Conservation (phyloP, 352 stramenopile genomes). For the Globisporangium recalcitrans region DNA sequence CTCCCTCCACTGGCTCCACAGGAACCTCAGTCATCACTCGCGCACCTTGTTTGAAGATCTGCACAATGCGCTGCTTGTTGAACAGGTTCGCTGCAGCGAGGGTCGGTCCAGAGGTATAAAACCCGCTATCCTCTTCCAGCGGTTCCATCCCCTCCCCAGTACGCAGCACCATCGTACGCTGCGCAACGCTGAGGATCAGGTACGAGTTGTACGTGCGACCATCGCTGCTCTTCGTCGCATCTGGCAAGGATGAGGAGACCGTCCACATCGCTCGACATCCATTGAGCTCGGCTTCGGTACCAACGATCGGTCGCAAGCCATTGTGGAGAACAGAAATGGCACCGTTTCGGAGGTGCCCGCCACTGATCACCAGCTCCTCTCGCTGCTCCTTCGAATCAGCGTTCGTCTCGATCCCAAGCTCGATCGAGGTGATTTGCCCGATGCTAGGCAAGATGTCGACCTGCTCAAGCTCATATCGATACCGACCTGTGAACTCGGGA, state of each 20-base stretch:
- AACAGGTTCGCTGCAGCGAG: conserved; percentile 78
- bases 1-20: conserved; percentile 13
- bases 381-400: conserved; percentile 71
- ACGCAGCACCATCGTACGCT: conserved; percentile 80
- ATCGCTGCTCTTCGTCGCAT: conserved; percentile 39
- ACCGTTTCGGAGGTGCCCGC: conserved; percentile 52
- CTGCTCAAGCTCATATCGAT: conserved; percentile 48
- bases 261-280: conserved; percentile 86
- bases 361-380: conserved; percentile 76
- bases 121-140: conserved; percentile 76
- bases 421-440: conserved; percentile 79
- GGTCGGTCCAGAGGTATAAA: conserved; percentile 79
- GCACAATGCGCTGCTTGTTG: conserved; percentile 74
- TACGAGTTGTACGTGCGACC: conserved; percentile 68
- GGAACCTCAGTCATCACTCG: conserved; percentile 78
- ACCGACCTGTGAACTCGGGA: conserved; percentile 17
- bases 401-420: conserved; percentile 71
- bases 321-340: conserved; percentile 77
- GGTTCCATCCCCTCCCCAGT: conserved; percentile 83
- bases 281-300: conserved; percentile 73
- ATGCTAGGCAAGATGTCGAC: conserved; percentile 70
- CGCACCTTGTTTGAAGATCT: conserved; percentile 82
- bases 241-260: conserved; percentile 60
- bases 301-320: conserved; percentile 77
- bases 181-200: conserved; percentile 74